Base-by-base conservation (phyloP, 2,329 filamentous ascomycete genomes). In the Beauveria bassiana region DNA sequence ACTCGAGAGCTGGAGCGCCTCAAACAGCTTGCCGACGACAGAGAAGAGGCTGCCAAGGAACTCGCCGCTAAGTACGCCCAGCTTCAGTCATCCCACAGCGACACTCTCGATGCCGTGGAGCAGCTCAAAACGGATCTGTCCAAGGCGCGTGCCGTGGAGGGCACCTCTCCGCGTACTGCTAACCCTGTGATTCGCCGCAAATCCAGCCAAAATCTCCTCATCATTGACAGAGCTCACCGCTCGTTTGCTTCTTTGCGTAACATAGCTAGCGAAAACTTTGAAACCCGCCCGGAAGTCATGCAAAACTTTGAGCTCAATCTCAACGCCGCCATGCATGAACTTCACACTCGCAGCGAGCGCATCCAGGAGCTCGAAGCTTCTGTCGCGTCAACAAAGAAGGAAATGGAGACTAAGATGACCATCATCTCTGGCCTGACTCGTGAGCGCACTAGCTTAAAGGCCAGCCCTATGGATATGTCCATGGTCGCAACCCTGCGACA, bases 381-480 rank as follows among this genome's bases (percentile, higher is more conserved):
- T 67, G 84, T 97, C 61, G 80, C 86, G 28, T 87, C 86, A 4
- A 85, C 92, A 24, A 95, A 91, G 78, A 96, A 92, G 78, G 95
- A 99, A 74, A 96, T 98, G 88, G 95, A 99, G 71, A 87, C 85
- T 65, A 99, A 99, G 83, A 92, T 93, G 80, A 90, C 91, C 34
- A 93, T 99, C 70, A 98, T 99, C 68, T 91, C 91, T 34, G 95
- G 95, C 7, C 80, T 99, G 65, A 96, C 95, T 3, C 88, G 95
- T 59, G 96, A 99, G 74, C 83, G 96, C 63, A 93, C 91, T 3
- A 97, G 92, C 75, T 82, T 97, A 76, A 91, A 93, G 72, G 83
- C 72, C 2, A 89, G 89, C 26, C 89, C 92, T 8, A 87, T 96
- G 70, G 95, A 99, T 70, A 96, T 97, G 72, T 93, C 91, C 0